phyloP scores from a whole-genome alignment of 176 grass and related monocot genomes.

The Hordeum vulgare region MorexV3_pseudomolecules_assembly NC_058522.1:372370481-372370980 shows the following conservation, averaged over 20 bases:
- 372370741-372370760: conserved; percentile 50
- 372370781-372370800: conserved; percentile 88
- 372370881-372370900: conserved; percentile 61
- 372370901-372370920: conserved; percentile 72
- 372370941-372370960: conserved; percentile 51
- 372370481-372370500: background rate
- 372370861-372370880: conserved; percentile 43
- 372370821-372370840: conserved; percentile 40
- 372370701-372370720: conserved; percentile 23
- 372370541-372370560: background rate
- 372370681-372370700: conserved; percentile 23
- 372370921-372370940: conserved; percentile 60
- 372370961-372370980: conserved; percentile 59
- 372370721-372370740: conserved; percentile 44
- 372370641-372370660: conserved; percentile 83
- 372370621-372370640: conserved; percentile 70
- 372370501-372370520: background rate
- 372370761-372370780: conserved; percentile 81
- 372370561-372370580: background rate
- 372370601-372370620: conserved; percentile 87
- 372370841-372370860: conserved; percentile 40
- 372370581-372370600: conserved; percentile 44
- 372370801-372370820: conserved; percentile 65
- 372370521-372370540: background rate
- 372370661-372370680: conserved; percentile 44